Conservation (phyloP, 164 flowering plant genomes). For the Stephania cephalantha region DNA sequence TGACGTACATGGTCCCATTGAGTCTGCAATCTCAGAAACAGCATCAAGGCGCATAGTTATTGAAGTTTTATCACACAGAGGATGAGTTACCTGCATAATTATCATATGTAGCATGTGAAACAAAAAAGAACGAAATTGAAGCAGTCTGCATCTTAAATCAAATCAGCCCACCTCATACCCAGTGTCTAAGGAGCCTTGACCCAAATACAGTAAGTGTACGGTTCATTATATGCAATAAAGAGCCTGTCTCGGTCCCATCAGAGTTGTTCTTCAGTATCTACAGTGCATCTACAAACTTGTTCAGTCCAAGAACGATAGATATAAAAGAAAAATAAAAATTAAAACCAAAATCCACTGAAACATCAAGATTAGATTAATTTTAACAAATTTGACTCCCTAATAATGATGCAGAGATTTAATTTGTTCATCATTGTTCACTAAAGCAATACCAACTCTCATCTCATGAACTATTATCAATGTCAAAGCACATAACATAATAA, state of each 20-base stretch:
- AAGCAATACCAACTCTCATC: neutral
- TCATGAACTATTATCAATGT: neutral
- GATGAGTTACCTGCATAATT: conserved; percentile 72
- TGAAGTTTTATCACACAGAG: conserved; percentile 74
- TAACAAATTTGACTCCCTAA: neutral
- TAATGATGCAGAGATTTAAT: neutral
- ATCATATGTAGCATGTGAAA: conserved; percentile 18
- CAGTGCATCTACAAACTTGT: neutral
- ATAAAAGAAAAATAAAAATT: neutral
- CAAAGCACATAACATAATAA: neutral
- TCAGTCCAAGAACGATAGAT: neutral
- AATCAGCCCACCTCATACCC: conserved; percentile 53
- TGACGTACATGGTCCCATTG: conserved; percentile 45
- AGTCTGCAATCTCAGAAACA: conserved; percentile 81
- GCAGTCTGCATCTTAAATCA: neutral
- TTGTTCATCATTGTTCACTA: neutral
- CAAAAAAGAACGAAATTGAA: neutral
- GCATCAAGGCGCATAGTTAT: conserved; percentile 90
- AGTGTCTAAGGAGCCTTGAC: conserved; percentile 85
- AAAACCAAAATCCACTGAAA: neutral
- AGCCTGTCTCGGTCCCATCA: conserved; percentile 78
- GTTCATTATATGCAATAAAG: conserved; percentile 70
- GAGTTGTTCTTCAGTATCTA: conserved; percentile 68
- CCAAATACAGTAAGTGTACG: conserved; percentile 76
- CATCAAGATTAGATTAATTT: neutral